A percentile compares a stretch with the other conserved stretches of the same genome.
phyloP scores from a whole-genome alignment of 2,329 filamentous ascomycete species.

The Calonectria hawksworthii region DNA sequence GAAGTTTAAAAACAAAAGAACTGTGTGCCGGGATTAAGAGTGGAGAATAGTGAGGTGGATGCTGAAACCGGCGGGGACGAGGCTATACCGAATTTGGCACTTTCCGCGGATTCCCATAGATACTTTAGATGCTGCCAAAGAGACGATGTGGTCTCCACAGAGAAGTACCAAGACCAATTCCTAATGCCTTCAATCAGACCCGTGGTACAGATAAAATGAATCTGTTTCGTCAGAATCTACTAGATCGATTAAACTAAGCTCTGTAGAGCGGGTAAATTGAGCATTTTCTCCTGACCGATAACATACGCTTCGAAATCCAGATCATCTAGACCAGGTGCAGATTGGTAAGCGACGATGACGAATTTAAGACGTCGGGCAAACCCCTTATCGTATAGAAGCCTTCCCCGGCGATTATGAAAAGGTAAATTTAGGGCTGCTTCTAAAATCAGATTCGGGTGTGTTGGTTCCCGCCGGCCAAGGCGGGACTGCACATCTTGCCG shows the following conservation, averaged over 20 bases:
- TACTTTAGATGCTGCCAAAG: neutral
- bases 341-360: too few relatives aligned
- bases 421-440: neutral
- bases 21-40: too few relatives aligned
- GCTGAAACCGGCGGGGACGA: too few relatives aligned
- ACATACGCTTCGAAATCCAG: neutral
- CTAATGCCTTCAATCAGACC: neutral
- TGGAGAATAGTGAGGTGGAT: too few relatives aligned
- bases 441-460: neutral
- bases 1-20: too few relatives aligned
- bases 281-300: too few relatives aligned
- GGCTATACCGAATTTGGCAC: neutral
- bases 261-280: neutral
- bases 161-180: neutral
- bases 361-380: neutral
- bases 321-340: neutral
- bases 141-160: neutral
- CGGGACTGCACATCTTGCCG: neutral
- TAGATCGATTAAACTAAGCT: too few relatives aligned
- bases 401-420: neutral
- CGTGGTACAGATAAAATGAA: neutral
- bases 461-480: neutral
- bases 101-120: neutral
- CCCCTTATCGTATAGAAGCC: neutral
- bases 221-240: neutral